Conservation (phyloP, 2,329 filamentous ascomycete genomes). For the Sclerotinia trifoliorum region DNA sequence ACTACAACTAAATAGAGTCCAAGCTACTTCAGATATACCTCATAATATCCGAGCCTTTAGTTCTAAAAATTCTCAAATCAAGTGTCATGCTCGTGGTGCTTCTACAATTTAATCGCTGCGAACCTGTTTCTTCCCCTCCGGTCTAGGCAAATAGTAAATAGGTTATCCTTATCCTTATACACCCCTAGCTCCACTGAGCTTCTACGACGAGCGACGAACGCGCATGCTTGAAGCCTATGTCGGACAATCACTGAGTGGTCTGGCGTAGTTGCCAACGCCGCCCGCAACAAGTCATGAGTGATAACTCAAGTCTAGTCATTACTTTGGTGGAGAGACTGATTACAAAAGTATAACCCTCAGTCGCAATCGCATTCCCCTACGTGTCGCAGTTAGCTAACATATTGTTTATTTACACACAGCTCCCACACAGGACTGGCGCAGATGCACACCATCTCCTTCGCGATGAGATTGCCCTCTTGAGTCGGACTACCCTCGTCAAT, state of each 20-base stretch:
- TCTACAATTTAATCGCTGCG: slow-evolving; percentile 13
- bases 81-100: slow-evolving; percentile 23
- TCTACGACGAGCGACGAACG: slow-evolving; percentile 10
- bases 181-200: slow-evolving; percentile 22
- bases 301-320: slow-evolving; percentile 58
- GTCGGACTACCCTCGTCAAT: slow-evolving; percentile 59
- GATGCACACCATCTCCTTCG: slow-evolving; percentile 55
- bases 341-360: slow-evolving; percentile 51
- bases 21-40: slow-evolving; percentile 12
- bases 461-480: slow-evolving; percentile 61
- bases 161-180: not conserved
- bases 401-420: slow-evolving; percentile 42
- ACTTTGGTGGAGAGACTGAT: slow-evolving; percentile 62
- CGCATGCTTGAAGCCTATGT: slow-evolving; percentile 31
- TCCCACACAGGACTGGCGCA: slow-evolving; percentile 62
- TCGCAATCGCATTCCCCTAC: slow-evolving; percentile 14
- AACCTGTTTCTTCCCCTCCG: slow-evolving; percentile 14
- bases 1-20: slow-evolving; percentile 15
- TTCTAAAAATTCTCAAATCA: not conserved
- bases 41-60: not conserved
- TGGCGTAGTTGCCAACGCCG: slow-evolving; percentile 31
- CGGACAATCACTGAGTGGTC: slow-evolving; percentile 30
- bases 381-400: slow-evolving; percentile 26
- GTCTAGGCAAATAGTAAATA: slow-evolving; percentile 18
- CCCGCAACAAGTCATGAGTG: slow-evolving; percentile 50